Evolutionary conservation across 192 early-diverging fungal genomes (phyloP).

Genomic region (Backusella sp.): DNA sequence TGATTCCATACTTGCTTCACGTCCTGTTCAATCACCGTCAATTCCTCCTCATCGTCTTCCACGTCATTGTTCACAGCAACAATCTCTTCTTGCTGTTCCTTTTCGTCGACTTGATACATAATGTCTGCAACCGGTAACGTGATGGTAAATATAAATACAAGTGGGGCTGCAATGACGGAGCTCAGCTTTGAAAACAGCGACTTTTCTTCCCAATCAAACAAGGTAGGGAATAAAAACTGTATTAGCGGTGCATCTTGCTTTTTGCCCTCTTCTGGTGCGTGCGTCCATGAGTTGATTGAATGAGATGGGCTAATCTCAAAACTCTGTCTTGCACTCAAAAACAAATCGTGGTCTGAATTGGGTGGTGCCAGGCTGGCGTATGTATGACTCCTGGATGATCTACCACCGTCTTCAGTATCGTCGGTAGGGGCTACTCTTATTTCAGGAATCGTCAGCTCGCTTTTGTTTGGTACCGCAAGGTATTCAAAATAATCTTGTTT

Average conservation of each 20-base stretch:
- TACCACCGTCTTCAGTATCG: background rate
- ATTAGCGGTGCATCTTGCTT: background rate
- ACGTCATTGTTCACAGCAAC: background rate
- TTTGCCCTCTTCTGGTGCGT: conserved; percentile 7
- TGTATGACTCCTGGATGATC: background rate
- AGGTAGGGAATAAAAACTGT: conserved; percentile 47
- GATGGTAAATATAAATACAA: conserved; percentile 49
- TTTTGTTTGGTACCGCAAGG: background rate
- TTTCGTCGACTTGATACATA: conserved; percentile 27
- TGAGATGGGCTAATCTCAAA: background rate
- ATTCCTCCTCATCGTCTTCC: background rate
- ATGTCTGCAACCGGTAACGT: conserved; percentile 62
- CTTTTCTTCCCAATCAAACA: conserved; percentile 51
- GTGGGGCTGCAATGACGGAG: conserved; percentile 48
- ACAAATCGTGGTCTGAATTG: background rate
- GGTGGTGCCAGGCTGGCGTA: background rate
- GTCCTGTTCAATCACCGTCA: conserved; percentile 3
- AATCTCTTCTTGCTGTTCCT: conserved; percentile 10
- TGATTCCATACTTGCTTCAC: background rate
- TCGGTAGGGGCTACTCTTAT: conserved; percentile 11
- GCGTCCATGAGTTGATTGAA: background rate
- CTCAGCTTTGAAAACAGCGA: conserved; percentile 42
- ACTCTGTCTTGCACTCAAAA: background rate
- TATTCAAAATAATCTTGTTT: conserved; percentile 10
- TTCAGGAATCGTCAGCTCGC: conserved; percentile 1